A percentile compares a stretch with the other conserved stretches of the same genome.
Evolutionary conservation across 331 rosid species (phyloP).

Genomic region (Phaseolus coccineus): DNA sequence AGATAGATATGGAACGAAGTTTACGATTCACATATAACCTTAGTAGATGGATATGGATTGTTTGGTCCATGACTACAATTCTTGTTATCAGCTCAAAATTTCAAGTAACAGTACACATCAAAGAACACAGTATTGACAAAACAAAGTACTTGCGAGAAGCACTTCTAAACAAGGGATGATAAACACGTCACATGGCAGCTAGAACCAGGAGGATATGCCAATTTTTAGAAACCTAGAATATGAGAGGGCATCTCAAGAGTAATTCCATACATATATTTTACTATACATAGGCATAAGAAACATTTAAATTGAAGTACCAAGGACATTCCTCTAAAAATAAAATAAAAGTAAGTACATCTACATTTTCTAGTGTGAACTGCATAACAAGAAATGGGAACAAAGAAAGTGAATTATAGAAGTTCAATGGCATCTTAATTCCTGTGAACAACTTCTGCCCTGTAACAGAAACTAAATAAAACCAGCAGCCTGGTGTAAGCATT

Average conservation of each 20-base stretch:
- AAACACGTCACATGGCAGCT: not conserved
- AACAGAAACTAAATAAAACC: slow-evolving; percentile 32
- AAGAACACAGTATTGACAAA: not conserved
- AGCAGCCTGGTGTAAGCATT: slow-evolving; percentile 37
- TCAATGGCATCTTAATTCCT: slow-evolving; percentile 22
- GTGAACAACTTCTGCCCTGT: slow-evolving; percentile 20
- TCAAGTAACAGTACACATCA: not conserved
- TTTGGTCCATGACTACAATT: not conserved
- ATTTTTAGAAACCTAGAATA: not conserved
- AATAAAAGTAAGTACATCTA: not conserved
- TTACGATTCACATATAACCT: slow-evolving; percentile 12
- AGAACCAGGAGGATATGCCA: not conserved
- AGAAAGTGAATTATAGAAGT: not conserved
- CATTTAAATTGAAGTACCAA: not conserved
- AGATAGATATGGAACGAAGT: not conserved
- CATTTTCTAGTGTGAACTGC: not conserved
- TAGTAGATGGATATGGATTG: not conserved
- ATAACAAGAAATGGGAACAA: slow-evolving; percentile 35
- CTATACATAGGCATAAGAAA: slow-evolving; percentile 5
- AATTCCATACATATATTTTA: slow-evolving; percentile 9
- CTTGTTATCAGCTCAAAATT: slow-evolving; percentile 28
- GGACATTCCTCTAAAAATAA: not conserved
- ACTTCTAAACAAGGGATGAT: slow-evolving; percentile 2
- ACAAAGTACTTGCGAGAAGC: slow-evolving; percentile 18
- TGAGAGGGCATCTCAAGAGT: not conserved